Percentiles rank a stretch among this genome's conserved stretches.
phyloP scores from a whole-genome alignment of 1,284 basidiomycete genomes.

The Albatrellus sp. region DNA sequence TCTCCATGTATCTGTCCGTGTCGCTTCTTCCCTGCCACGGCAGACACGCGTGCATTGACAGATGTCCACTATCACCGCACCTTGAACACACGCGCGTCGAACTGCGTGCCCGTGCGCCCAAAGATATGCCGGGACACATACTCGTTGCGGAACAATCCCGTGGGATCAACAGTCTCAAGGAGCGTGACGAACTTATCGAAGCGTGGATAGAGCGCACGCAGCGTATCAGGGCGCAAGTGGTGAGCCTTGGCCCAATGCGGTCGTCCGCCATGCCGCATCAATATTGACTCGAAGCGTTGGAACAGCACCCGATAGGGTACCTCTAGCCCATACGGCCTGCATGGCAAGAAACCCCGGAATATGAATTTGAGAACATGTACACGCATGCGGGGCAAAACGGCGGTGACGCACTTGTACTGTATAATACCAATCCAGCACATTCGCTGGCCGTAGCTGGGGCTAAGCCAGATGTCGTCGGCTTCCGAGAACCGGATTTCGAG shows the following conservation, averaged over 20 bases:
- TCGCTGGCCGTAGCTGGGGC: constrained; percentile 69
- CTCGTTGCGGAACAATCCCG: constrained; percentile 70
- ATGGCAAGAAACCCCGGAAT: neutral
- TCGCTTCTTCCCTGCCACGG: too few species aligned
- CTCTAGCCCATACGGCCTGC: constrained; percentile 79
- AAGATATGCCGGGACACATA: constrained; percentile 70
- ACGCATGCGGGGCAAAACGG: neutral
- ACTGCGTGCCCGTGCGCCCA: constrained; percentile 31
- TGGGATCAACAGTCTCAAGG: constrained; percentile 66
- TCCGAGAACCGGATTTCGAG: constrained; percentile 89
- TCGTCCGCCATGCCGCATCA: constrained; percentile 65
- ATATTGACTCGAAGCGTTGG: constrained; percentile 66
- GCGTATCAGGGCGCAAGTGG: constrained; percentile 50
- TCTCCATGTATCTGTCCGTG: neutral
- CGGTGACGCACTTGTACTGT: constrained; percentile 70
- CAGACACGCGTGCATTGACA: neutral
- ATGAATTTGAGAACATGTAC: neutral
- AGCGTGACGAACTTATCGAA: constrained; percentile 75
- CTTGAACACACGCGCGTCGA: constrained; percentile 47
- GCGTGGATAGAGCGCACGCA: constrained; percentile 68
- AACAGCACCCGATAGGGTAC: constrained; percentile 85
- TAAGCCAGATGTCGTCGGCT: constrained; percentile 88
- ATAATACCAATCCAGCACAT: constrained; percentile 96
- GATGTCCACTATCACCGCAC: constrained; percentile 8
- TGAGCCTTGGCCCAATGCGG: constrained; percentile 99